Evolutionary conservation across 2,329 filamentous ascomycete species (phyloP).

Genomic region (Spiromastix sp.): DNA sequence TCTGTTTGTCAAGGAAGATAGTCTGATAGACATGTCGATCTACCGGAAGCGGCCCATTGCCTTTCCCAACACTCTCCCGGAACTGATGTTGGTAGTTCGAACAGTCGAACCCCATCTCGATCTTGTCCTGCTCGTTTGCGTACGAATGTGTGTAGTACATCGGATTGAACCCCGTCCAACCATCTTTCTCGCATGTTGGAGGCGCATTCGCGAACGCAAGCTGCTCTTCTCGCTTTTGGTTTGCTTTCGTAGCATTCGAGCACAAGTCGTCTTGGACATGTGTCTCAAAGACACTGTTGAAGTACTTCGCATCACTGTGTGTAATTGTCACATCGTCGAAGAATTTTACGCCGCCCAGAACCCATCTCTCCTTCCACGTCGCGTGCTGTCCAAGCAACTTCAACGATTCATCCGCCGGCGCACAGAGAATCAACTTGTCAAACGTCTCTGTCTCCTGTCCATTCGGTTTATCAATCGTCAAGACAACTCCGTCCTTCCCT

Average conservation of each 20-base stretch:
- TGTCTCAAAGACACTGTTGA: constrained; percentile 48
- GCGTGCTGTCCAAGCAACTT: constrained; percentile 42
- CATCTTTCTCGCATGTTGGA: constrained; percentile 22
- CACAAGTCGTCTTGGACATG: constrained; percentile 42
- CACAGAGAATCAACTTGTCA: constrained; percentile 50
- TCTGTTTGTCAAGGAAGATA: constrained; percentile 49
- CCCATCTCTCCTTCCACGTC: constrained; percentile 51
- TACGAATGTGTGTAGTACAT: constrained; percentile 55
- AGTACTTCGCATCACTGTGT: constrained; percentile 48
- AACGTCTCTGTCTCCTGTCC: constrained; percentile 39
- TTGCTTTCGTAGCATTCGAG: constrained; percentile 37
- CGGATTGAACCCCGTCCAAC: constrained; percentile 39
- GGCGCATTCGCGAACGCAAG: constrained; percentile 37
- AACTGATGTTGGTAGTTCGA: constrained; percentile 68
- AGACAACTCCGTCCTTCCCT: constrained; percentile 40
- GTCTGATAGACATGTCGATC: constrained; percentile 60
- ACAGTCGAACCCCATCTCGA: constrained; percentile 60
- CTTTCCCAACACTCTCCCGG: constrained; percentile 29
- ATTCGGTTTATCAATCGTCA: constrained; percentile 32
- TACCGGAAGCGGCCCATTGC: constrained; percentile 27
- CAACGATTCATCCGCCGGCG: constrained; percentile 44
- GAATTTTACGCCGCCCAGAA: constrained; percentile 63
- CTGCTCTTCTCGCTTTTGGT: constrained; percentile 36
- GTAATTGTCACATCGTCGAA: constrained; percentile 54
- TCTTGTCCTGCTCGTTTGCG: constrained; percentile 41